phyloP scores from a whole-genome alignment of 805 yeast genomes.

The Wickerhamomyces silvicola region DNA sequence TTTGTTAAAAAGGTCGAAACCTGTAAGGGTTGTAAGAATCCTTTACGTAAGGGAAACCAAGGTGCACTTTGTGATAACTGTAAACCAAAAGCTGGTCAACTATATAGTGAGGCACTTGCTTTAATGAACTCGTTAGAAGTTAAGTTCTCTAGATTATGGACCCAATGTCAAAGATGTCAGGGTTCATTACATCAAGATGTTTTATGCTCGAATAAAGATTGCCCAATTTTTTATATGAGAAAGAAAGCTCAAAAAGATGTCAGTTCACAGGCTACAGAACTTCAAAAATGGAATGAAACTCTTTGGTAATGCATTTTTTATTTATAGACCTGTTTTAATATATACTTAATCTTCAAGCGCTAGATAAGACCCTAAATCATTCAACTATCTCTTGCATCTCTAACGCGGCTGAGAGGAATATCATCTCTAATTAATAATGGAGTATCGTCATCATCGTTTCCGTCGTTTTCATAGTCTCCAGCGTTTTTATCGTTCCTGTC shows the following conservation, averaged over 20 bases:
- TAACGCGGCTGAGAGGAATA: neutral
- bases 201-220: slow-evolving; percentile 88
- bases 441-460: slow-evolving; percentile 7
- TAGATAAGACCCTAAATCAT: too few species aligned
- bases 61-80: slow-evolving; percentile 84
- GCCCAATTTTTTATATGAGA: slow-evolving; percentile 97
- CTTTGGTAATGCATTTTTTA: slow-evolving; percentile 14
- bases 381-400: too few species aligned
- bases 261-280: slow-evolving; percentile 30
- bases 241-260: slow-evolving; percentile 41
- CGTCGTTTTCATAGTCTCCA: too few species aligned
- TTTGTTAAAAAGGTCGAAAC: slow-evolving; percentile 86
- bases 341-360: too few species aligned
- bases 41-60: slow-evolving; percentile 49
- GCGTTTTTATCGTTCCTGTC: too few species aligned
- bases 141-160: slow-evolving; percentile 87
- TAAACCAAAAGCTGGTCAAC: slow-evolving; percentile 59
- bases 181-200: slow-evolving; percentile 96
- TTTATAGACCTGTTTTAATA: neutral
- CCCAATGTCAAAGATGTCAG: slow-evolving; percentile 96
- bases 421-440: slow-evolving; percentile 2
- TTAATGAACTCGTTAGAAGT: slow-evolving; percentile 75
- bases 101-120: slow-evolving; percentile 76
- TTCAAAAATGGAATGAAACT: slow-evolving; percentile 34
- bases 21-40: slow-evolving; percentile 84